Percentiles rank a stretch among this genome's conserved stretches.
Evolutionary conservation across 768 basidiomycete genomes (phyloP).

Genomic region (Lactarius sanguifluus): DNA sequence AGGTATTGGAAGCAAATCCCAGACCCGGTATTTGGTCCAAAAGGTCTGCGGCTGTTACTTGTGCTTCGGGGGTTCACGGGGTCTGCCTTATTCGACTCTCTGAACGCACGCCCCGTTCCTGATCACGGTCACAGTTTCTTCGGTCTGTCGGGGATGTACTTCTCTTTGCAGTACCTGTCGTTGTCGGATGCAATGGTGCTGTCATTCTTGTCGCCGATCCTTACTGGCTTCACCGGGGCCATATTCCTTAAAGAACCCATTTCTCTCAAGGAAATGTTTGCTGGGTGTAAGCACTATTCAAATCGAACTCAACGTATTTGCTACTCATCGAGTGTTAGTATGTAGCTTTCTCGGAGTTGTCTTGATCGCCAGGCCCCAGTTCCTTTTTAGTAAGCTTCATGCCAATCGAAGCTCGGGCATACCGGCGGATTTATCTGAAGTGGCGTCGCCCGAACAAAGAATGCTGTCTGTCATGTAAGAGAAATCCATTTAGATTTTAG

Average conservation of each 20-base stretch:
- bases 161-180: slow-evolving; percentile 69
- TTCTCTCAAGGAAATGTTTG: slow-evolving; percentile 53
- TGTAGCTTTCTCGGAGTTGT: slow-evolving; percentile 74
- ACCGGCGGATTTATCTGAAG: slow-evolving; percentile 13
- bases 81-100: slow-evolving; percentile 36
- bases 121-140: slow-evolving; percentile 53
- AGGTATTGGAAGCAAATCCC: slow-evolving; percentile 45
- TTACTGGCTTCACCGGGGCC: slow-evolving; percentile 60
- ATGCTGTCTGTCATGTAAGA: slow-evolving; percentile 56
- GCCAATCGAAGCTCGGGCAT: not conserved
- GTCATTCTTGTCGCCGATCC: slow-evolving; percentile 70
- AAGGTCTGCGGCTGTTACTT: slow-evolving; percentile 60
- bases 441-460: slow-evolving; percentile 40
- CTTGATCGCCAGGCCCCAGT: slow-evolving; percentile 75
- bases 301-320: not conserved
- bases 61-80: slow-evolving; percentile 62
- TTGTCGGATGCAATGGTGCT: slow-evolving; percentile 77
- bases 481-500: not conserved
- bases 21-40: slow-evolving; percentile 68
- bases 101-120: not conserved
- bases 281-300: slow-evolving; percentile 41
- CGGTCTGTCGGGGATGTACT: slow-evolving; percentile 66
- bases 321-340: slow-evolving; percentile 39
- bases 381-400: slow-evolving; percentile 55
- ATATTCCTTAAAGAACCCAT: slow-evolving; percentile 62